Percentiles rank a stretch among this genome's conserved stretches.
These are phyloP conservation scores for Colletotrichum lindemuthianum DNA, from an alignment of 2,329 filamentous ascomycete species.

Conservation along the genomic window DNA sequence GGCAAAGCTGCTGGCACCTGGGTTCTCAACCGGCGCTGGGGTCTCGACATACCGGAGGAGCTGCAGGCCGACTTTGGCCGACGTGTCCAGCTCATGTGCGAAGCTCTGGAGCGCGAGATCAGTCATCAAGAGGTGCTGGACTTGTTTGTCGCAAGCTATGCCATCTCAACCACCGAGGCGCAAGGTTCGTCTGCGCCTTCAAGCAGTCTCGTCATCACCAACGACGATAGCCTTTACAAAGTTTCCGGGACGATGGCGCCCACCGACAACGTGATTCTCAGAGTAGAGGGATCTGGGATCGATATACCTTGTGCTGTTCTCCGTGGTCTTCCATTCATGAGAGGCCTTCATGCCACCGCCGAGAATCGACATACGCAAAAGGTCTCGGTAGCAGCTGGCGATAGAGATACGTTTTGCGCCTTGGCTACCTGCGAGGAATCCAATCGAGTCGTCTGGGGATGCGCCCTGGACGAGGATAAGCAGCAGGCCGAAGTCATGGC, in stretches of 20 bases:
- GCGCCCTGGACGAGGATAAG: constrained; percentile 2
- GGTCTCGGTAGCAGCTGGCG: background rate
- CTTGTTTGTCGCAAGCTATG: constrained; percentile 19
- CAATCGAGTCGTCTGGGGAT: constrained; percentile 7
- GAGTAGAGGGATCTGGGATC: constrained; percentile 11
- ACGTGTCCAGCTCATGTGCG: constrained; percentile 22
- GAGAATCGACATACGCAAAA: constrained; percentile 4
- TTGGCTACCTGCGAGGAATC: constrained; percentile 8
- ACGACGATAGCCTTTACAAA: constrained; percentile 3
- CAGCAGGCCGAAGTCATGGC: constrained; percentile 5
- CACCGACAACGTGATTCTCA: background rate
- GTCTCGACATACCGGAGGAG: constrained; percentile 9
- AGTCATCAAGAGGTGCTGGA: constrained; percentile 15
- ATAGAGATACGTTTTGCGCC: background rate
- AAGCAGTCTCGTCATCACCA: background rate
- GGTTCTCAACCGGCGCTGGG: constrained; percentile 10
- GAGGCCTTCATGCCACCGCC: background rate
- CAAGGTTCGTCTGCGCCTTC: background rate
- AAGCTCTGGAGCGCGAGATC: constrained; percentile 22
- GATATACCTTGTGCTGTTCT: constrained; percentile 6
- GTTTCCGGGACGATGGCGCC: constrained; percentile 2
- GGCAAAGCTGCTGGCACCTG: constrained; percentile 15
- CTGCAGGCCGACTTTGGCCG: constrained; percentile 20
- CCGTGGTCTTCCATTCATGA: constrained; percentile 20
- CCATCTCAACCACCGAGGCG: background rate